Percentiles rank a stretch among this genome's conserved stretches.
Conservation (phyloP, 2,329 filamentous ascomycete genomes). For the Penicillium psychrosexuale region DNA sequence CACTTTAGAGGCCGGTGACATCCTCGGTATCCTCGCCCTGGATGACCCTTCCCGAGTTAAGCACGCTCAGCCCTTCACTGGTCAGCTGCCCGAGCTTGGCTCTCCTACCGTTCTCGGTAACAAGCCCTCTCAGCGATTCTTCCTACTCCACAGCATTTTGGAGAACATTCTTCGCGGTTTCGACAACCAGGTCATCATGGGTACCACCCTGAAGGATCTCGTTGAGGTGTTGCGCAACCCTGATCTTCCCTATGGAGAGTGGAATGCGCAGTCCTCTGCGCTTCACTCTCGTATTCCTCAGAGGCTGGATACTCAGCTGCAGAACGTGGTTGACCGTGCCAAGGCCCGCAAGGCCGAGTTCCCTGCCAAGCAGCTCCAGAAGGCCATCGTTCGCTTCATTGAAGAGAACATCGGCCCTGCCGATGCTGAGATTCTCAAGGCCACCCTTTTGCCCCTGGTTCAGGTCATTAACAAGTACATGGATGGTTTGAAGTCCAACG, state of each 20-base stretch:
- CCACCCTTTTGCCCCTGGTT: constrained; percentile 70
- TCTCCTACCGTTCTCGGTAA: constrained; percentile 81
- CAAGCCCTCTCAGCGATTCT: constrained; percentile 88
- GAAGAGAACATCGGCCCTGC: constrained; percentile 74
- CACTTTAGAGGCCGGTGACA: constrained; percentile 96
- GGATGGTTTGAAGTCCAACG: constrained; percentile 86
- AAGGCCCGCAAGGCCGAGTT: constrained; percentile 79
- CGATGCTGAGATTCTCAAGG: constrained; percentile 71
- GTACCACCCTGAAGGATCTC: constrained; percentile 76
- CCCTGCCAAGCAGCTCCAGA: constrained; percentile 80
- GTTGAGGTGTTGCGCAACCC: constrained; percentile 86
- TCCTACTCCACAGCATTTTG: constrained; percentile 71
- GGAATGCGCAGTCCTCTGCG: constrained; percentile 91
- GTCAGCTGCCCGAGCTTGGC: constrained; percentile 82
- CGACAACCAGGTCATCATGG: constrained; percentile 98
- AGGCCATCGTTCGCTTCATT: constrained; percentile 81
- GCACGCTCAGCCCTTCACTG: constrained; percentile 90
- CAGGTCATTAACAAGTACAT: constrained; percentile 75
- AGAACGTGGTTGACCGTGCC: constrained; percentile 80
- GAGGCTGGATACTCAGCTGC: constrained; percentile 79
- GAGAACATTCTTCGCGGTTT: constrained; percentile 87
- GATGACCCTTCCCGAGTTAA: constrained; percentile 96
- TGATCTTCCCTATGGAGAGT: constrained; percentile 93
- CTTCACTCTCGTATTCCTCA: constrained; percentile 97
- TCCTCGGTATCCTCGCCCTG: constrained; percentile 91